Evolutionary conservation across 1,284 basidiomycete genomes (phyloP).

Genomic region (Testicularia cyperi): DNA sequence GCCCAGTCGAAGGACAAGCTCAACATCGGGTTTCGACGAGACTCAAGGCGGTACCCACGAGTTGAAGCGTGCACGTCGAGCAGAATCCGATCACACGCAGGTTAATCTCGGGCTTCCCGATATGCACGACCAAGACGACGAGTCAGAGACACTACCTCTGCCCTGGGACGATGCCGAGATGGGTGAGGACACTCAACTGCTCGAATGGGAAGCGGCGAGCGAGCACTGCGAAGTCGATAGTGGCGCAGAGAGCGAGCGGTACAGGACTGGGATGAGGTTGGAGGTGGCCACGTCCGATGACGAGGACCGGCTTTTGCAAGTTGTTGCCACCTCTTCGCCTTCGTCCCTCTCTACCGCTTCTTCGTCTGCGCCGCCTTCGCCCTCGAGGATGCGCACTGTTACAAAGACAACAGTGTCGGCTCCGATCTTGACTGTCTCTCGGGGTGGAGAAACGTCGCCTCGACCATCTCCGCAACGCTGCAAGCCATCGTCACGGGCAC

Average conservation of each 20-base stretch:
- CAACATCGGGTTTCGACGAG: background rate
- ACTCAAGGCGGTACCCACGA: background rate
- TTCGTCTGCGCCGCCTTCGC: conserved; percentile 1
- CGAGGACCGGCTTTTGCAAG: conserved; percentile 15
- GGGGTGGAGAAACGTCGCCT: background rate
- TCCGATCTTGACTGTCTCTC: background rate
- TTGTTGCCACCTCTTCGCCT: background rate
- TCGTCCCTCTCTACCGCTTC: background rate
- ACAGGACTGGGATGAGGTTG: conserved; percentile 5
- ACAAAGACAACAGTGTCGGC: background rate
- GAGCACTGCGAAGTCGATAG: background rate
- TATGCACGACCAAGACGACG: conserved; percentile 1
- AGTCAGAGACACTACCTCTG: conserved; percentile 7
- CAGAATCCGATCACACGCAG: conserved; percentile 1
- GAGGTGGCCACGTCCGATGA: conserved; percentile 22
- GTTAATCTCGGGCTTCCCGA: background rate
- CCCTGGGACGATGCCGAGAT: conserved; percentile 3
- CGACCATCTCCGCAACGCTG: background rate
- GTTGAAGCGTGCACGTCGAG: background rate
- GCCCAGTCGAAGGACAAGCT: too few species aligned
- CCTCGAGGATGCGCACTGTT: background rate
- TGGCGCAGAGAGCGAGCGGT: background rate
- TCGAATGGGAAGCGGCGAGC: background rate
- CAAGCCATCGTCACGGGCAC: too few species aligned
- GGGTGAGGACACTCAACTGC: conserved; percentile 7